Evolutionary conservation across 2,329 filamentous ascomycete genomes (phyloP), one percentile per base, ranked within the genome.

Genomic region (Penicillium janthinellum): DNA sequence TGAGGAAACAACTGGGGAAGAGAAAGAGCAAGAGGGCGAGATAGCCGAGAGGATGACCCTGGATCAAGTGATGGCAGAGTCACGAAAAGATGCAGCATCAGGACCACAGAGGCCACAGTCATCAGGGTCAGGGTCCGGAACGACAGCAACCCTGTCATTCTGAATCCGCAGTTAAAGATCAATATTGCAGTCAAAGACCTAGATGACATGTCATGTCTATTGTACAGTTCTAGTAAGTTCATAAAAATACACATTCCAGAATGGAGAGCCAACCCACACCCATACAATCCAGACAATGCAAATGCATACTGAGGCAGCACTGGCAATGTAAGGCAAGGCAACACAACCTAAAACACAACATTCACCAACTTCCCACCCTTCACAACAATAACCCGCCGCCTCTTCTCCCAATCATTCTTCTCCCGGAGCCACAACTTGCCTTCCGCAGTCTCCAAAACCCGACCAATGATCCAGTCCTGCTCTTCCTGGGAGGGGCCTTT

Each of bases 351-450:
- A 55, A 80, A 81, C 12, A 95, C 87, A 81, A 93, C 89, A 76
- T 93, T 96, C 31, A 94, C 83, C 52, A 90, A 80, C 73, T 83
- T 87, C 12, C 90, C 90, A 1, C 82, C 84, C 58, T 81, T 82
- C 12, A 90, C 87, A 12, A 91, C 82, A 68, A 93, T 84, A 1
- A 88, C 82, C 63, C 86, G 85, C 70, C 84, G 86, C n/a, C 86
- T 83, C 63, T 79, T 79, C 31, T 77, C 77, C 74, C 77, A 83
- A 57, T 81, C 77, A 54, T 79, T 75, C 63, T 76, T 81, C 50
- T 82, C 78, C 7, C 74, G 78, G 60, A 90, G 77, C 77, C 83
- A 87, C 42, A 80, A 71, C 59, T 77, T 81, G 4, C 88, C 90
- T 59, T 88, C 83, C 0, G 85, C 78, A 1, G 86, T 88, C 58